A percentile compares a stretch with the other conserved stretches of the same genome.
Evolutionary conservation across 371 early-diverging fungal genomes (phyloP).

Genomic region (Syncephalis plumigaleata): DNA sequence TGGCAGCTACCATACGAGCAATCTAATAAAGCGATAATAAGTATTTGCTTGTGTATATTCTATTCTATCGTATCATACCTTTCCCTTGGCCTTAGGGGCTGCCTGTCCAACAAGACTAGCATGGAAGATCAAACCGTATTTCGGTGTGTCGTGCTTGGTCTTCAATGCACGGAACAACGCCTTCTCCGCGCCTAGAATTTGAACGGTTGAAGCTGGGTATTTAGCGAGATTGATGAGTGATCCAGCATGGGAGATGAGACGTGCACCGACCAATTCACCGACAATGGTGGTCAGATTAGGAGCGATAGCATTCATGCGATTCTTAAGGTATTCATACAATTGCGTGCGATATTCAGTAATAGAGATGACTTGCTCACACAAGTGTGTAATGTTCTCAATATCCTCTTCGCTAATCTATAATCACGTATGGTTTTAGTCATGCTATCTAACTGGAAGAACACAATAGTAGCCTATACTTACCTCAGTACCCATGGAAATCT

Average conservation of each 20-base stretch:
- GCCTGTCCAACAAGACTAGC: slow-evolving; percentile 80
- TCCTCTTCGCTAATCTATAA: slow-evolving; percentile 67
- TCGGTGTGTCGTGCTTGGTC: slow-evolving; percentile 90
- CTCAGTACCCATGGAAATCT: slow-evolving; percentile 90
- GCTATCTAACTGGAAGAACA: slow-evolving; percentile 2
- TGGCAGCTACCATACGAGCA: slow-evolving; percentile 81
- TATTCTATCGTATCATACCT: slow-evolving; percentile 13
- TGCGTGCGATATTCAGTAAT: slow-evolving; percentile 84
- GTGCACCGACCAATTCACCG: slow-evolving; percentile 92
- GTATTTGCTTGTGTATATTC: background rate
- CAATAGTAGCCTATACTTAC: too few species aligned
- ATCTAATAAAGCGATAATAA: slow-evolving; percentile 15
- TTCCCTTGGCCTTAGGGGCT: slow-evolving; percentile 74
- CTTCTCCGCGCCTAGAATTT: slow-evolving; percentile 99
- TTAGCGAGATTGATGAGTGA: slow-evolving; percentile 93
- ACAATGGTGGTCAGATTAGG: slow-evolving; percentile 96
- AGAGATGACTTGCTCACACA: slow-evolving; percentile 84
- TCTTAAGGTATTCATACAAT: slow-evolving; percentile 77
- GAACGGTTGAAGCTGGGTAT: slow-evolving; percentile 95
- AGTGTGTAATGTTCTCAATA: slow-evolving; percentile 83
- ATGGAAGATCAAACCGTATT: slow-evolving; percentile 93
- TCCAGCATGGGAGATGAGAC: slow-evolving; percentile 93
- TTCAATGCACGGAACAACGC: slow-evolving; percentile 87
- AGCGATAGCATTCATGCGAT: slow-evolving; percentile 92
- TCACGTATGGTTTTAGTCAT: slow-evolving; percentile 4